These are phyloP conservation scores for Pouteria glomerata DNA, from an alignment of 148 eudicot genomes.

Conservation along the genomic window DNA sequence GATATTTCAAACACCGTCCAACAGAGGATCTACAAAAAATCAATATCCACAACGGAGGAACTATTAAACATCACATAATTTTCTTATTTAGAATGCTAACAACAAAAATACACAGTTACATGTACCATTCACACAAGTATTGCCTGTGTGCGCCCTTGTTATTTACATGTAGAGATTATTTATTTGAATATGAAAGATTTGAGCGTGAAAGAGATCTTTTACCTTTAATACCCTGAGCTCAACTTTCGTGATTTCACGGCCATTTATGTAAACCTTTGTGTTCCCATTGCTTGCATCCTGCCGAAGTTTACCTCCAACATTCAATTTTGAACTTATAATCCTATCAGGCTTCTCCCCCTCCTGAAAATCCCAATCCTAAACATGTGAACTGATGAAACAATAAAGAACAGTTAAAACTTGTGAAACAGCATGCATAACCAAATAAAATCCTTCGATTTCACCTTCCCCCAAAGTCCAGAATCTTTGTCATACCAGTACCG, in stretches of 20 bases:
- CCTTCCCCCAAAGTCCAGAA: slow-evolving; percentile 50
- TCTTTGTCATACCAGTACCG: slow-evolving; percentile 45
- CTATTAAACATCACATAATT: background rate
- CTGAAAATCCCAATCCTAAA: slow-evolving; percentile 26
- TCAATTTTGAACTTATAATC: slow-evolving; percentile 32
- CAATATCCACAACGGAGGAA: background rate
- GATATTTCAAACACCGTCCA: background rate
- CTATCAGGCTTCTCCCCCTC: slow-evolving; percentile 43
- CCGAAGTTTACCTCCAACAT: slow-evolving; percentile 35
- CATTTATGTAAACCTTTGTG: slow-evolving; percentile 34
- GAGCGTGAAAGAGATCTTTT: background rate
- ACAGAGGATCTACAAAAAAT: background rate
- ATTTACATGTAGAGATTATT: background rate
- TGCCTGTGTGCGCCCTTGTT: background rate
- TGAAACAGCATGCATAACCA: background rate
- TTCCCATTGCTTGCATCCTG: slow-evolving; percentile 40
- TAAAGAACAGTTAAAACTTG: background rate
- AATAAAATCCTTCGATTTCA: slow-evolving; percentile 7
- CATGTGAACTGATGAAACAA: background rate
- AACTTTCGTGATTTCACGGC: slow-evolving; percentile 41
- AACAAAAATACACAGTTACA: background rate
- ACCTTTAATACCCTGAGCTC: slow-evolving; percentile 38
- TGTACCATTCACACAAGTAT: background rate
- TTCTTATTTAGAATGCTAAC: background rate
- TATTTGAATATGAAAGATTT: background rate